Base-by-base conservation (phyloP, 2,329 filamentous ascomycete genomes). In the Monosporascus sp. region DNA sequence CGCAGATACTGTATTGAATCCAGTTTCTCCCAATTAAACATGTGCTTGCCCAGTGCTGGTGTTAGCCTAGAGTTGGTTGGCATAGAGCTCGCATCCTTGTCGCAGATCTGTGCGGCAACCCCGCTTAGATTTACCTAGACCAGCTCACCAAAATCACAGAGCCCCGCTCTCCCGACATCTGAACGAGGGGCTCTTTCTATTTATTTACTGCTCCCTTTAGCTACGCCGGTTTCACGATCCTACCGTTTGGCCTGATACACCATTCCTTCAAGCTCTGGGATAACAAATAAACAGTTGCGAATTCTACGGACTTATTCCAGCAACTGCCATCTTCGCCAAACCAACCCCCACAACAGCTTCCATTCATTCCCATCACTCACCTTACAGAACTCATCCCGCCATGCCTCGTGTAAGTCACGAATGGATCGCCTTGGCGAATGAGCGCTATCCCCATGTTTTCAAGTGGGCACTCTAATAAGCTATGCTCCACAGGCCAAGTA, bases 401-500 rank as follows among this genome's bases (percentile, higher is more conserved):
- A 69, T 69, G 67, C 63, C 67, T 65, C 64, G 62, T 64, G 67
- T 69, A 66, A 64, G 35, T 26, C 31, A 41, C 37, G 5, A 15
- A 4, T 38, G 9, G 17, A 24, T 41, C 18, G 37, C 43, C 22
- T 15, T 5, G n/a, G 26, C 28, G 37, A 15, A 47, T 46, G 2
- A 40, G 41, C 8, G 20, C 20, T 43, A 14, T 35, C 20, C 18
- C 46, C 18, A 14, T 37, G 14, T 46, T 37, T 57, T 22, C 11
- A 37, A 40, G 15, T 46, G 14, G 26, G 11, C 14, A 17, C 54
- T 44, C 57, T 60, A 52, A 61, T 53, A 46, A 52, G 51, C 40
- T 18, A 22, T 48, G 24, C 4, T 24, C 17, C 53, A 49, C 63
- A 85, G 80, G 81, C 82, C 68, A 84, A 79, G 53, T 77, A 81